Evolutionary conservation across 2,329 filamentous ascomycete genomes (phyloP), one percentile per base, ranked within the genome.

Genomic region (Fusarium duplospermum): DNA sequence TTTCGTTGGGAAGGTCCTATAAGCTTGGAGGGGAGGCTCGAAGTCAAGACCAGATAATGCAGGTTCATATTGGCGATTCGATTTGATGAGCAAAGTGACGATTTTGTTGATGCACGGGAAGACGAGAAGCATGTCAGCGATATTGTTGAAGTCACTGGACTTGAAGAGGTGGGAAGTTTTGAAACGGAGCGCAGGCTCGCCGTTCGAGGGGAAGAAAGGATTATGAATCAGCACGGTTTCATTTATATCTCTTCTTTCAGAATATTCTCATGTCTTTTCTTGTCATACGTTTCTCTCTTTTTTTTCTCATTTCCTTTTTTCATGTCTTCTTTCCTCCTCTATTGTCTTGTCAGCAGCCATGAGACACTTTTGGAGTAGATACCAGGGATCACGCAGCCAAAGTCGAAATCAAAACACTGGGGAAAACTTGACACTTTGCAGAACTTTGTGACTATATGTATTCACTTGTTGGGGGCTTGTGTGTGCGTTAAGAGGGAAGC

Each of bases 151-250:
- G 38, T 59, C 52, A 69, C 45, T 29, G 20, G 50, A 61, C 50
- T 61, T 47, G 29, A 58, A 66, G 66, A 22, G 63, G 63, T 50
- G 57, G 61, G 31, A 31, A 58, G 31, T 29, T 69, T 63, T n/a
- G 24, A 31, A 65, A 72, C 68, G 72, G 65, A 60, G 31, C 58
- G 70, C 70, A 68, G 72, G 73, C 72, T 67, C 70, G 64, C 65
- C 62, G 70, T 75, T 70, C 64, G 20, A 38, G 57, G 33, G 36
- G 47, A 63, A 7, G 42, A 47, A 62, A 36, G 31, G 45, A 61
- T 56, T 38, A 45, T 31, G 47, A 60, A 64, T 62, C 20, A 56
- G 60, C 50, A 56, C 36, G 31, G 60, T 38, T 31, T 71, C 64
- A 64, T 40, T 54, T 67, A n/a, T 61, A 62, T n/a, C 40, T 63